These are phyloP conservation scores for Mortierella sp. DNA, from an alignment of 371 early-diverging fungal genomes.

Conservation along the genomic window DNA sequence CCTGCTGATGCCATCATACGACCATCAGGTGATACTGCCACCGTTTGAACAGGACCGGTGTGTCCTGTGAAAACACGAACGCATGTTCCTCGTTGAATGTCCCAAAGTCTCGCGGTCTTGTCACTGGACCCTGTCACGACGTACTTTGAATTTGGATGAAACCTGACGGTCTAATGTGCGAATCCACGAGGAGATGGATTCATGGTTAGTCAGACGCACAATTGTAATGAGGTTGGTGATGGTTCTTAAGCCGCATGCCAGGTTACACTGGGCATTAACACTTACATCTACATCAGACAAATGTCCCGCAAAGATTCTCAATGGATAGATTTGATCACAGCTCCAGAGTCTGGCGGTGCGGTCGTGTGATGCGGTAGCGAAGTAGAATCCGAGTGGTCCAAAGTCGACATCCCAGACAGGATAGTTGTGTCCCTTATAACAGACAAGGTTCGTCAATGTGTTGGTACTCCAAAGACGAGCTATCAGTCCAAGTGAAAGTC, in stretches of 20 bases:
- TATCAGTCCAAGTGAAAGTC: conserved; percentile 31
- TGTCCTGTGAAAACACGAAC: conserved; percentile 97
- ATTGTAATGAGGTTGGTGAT: too few species aligned
- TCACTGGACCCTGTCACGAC: conserved; percentile 96
- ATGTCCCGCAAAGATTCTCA: conserved; percentile 98
- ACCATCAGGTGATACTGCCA: conserved; percentile 98
- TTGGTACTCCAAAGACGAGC: conserved; percentile 97
- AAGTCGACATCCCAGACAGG: conserved; percentile 98
- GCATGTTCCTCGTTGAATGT: conserved; percentile 91
- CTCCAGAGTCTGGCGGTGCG: conserved; percentile 97
- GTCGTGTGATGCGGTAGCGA: conserved; percentile 98
- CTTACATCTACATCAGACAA: conserved; percentile 96
- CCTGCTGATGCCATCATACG: conserved; percentile 92
- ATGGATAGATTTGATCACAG: conserved; percentile 93
- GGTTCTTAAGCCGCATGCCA: too few species aligned
- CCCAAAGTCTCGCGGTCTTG: conserved; percentile 96
- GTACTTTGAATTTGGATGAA: conserved; percentile 99
- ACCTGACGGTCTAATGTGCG: conserved; percentile 79
- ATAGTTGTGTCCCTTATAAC: conserved; percentile 98
- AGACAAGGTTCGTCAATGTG: conserved; percentile 88
- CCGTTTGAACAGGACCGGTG: conserved; percentile 82
- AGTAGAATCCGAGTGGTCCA: conserved; percentile 93
- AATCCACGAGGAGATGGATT: too few species aligned
- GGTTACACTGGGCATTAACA: neutral
- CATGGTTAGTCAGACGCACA: too few species aligned